Evolutionary conservation across 208 protist species (phyloP).

Genomic region (Porcisia hertigi): DNA sequence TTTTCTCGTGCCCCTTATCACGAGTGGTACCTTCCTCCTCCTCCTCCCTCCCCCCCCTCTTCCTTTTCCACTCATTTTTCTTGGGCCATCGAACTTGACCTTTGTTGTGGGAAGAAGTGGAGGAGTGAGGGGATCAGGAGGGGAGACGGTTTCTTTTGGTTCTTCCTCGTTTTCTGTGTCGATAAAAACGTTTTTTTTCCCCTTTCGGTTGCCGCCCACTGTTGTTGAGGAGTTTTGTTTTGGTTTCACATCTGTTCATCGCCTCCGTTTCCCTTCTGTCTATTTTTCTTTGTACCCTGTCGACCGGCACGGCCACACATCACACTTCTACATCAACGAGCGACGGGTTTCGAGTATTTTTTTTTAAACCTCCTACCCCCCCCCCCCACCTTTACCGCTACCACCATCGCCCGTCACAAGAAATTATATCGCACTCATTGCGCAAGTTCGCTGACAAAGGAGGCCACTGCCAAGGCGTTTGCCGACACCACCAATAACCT

Average conservation of each 20-base stretch:
- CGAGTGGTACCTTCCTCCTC: background rate
- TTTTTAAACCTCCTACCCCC: too few species aligned
- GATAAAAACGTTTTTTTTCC: too few species aligned
- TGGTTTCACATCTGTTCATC: too few species aligned
- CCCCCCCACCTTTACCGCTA: background rate
- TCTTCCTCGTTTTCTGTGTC: too few species aligned
- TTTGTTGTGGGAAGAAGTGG: too few species aligned
- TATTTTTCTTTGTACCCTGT: too few species aligned
- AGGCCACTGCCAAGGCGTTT: constrained; percentile 6
- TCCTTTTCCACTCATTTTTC: background rate
- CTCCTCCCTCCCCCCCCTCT: background rate
- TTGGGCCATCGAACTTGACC: too few species aligned
- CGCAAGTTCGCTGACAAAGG: background rate
- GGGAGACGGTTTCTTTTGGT: too few species aligned
- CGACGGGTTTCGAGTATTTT: background rate
- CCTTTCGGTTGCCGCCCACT: too few species aligned
- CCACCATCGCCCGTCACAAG: background rate
- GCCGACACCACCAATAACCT: background rate
- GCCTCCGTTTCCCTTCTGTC: too few species aligned
- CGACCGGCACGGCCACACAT: background rate
- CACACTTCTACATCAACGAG: background rate
- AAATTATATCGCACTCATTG: constrained; percentile 7
- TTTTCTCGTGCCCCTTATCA: background rate
- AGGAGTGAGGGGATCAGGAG: too few species aligned
- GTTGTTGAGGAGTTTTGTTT: too few species aligned